These are phyloP conservation scores for Xylariaceae sp. DNA, from an alignment of 2,329 filamentous ascomycete genomes.

Conservation along the genomic window DNA sequence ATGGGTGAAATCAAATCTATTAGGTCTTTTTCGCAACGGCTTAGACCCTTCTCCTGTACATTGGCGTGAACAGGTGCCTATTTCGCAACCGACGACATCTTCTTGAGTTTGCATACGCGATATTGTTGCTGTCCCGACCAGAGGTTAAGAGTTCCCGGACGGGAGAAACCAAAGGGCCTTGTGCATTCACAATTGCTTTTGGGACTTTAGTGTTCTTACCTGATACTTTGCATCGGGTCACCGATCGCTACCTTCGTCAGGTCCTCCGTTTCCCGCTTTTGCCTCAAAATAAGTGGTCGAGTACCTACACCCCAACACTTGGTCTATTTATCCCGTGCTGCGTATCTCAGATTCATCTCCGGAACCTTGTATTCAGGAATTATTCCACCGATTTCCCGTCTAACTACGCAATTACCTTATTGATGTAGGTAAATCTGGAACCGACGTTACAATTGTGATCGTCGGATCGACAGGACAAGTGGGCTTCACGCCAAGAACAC, in stretches of 20 bases:
- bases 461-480: conserved; percentile 33
- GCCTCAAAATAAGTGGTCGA: neutral
- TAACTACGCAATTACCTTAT: conserved; percentile 1
- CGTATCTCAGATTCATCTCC: conserved; percentile 9
- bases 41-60: no score
- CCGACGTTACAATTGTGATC: conserved; percentile 30
- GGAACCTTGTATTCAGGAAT: conserved; percentile 16
- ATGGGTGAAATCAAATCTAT: neutral
- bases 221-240: neutral
- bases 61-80: neutral
- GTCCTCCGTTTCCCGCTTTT: neutral
- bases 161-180: neutral
- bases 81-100: neutral
- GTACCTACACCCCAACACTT: neutral
- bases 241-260: neutral
- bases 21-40: neutral
- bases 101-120: neutral
- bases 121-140: neutral
- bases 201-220: no score
- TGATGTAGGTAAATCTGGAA: conserved; percentile 7
- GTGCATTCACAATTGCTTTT: neutral
- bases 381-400: conserved; percentile 9
- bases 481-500: conserved; percentile 14
- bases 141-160: neutral
- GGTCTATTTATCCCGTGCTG: neutral